phyloP scores from a whole-genome alignment of 108 stramenopile genomes.

The Parmales sp. region DNA sequence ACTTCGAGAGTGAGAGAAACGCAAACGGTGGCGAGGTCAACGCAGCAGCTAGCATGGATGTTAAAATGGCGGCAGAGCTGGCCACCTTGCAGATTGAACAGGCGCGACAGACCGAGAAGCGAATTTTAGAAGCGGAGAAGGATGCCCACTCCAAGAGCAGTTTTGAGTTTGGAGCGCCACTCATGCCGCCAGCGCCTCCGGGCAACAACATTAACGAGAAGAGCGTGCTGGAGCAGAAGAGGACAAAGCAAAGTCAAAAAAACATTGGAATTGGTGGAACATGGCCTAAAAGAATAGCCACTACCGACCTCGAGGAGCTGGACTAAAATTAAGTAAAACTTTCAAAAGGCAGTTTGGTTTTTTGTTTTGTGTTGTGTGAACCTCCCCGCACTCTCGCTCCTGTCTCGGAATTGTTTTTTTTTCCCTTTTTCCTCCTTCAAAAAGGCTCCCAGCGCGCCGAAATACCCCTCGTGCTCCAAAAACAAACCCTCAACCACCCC shows the following conservation, averaged over 20 bases:
- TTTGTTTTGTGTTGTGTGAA: background rate
- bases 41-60: background rate
- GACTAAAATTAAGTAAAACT: background rate
- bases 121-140: background rate
- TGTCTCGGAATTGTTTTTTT: background rate
- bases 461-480: conserved; percentile 88
- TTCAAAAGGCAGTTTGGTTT: background rate
- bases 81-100: background rate
- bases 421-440: conserved; percentile 46
- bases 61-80: background rate
- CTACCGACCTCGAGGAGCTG: background rate
- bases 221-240: background rate
- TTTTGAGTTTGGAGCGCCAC: background rate
- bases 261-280: background rate
- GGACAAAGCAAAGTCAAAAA: too few species aligned
- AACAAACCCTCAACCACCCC: conserved; percentile 95
- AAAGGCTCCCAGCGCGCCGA: conserved; percentile 85
- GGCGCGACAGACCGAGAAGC: background rate
- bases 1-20: conserved; percentile 6
- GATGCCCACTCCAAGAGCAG: background rate
- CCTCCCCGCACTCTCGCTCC: background rate
- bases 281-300: background rate
- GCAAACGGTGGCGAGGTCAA: background rate
- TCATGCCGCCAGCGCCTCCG: background rate
- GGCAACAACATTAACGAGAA: background rate